Evolutionary conservation across 176 grass and related monocot species (phyloP).

Genomic region (Zoysia pacifica): DNA sequence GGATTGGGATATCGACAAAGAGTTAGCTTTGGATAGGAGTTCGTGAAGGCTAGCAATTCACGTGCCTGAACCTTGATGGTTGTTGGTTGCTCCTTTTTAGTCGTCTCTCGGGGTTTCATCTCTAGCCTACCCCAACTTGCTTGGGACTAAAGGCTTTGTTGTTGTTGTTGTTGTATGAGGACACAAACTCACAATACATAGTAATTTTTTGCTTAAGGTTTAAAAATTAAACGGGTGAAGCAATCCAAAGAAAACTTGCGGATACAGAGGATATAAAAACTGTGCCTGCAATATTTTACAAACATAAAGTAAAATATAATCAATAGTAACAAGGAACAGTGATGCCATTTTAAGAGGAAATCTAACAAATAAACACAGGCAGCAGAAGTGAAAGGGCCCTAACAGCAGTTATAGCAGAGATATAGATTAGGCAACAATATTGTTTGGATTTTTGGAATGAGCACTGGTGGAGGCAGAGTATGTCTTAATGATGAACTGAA

Average conservation of each 20-base stretch:
- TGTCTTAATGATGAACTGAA: conserved; percentile 26
- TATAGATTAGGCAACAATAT: conserved; percentile 17
- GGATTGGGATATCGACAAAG: no score
- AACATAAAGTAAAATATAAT: background rate
- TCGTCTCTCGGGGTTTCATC: no score
- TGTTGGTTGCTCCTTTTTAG: no score
- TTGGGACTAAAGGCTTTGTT: no score
- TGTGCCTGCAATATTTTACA: background rate
- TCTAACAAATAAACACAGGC: conserved; percentile 13
- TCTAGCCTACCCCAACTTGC: no score
- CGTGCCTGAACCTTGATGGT: no score
- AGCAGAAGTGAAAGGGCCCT: background rate
- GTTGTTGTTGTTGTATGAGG: background rate
- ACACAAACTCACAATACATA: background rate
- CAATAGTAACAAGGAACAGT: background rate
- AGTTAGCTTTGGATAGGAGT: no score
- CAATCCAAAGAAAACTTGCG: background rate
- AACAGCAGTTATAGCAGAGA: conserved; percentile 6
- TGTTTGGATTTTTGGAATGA: background rate
- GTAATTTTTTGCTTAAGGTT: background rate
- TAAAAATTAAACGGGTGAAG: conserved; percentile 12
- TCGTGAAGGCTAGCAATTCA: no score
- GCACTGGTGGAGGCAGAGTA: conserved; percentile 4
- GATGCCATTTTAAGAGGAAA: conserved; percentile 6
- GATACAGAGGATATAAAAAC: background rate